These are phyloP conservation scores for Blastomyces percursus DNA, from an alignment of 2,329 filamentous ascomycete species.

Conservation along the genomic window DNA sequence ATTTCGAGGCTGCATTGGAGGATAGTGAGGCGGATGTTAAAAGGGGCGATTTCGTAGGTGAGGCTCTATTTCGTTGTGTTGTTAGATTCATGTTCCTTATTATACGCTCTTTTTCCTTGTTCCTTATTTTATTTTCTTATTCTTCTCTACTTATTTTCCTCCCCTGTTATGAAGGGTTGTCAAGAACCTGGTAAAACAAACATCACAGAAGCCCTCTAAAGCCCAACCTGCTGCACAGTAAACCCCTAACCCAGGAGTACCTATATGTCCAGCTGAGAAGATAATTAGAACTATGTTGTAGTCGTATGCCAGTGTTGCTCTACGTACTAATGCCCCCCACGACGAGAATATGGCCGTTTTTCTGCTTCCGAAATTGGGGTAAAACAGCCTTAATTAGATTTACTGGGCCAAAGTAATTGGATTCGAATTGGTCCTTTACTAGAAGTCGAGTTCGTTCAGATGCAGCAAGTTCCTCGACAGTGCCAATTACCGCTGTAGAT, in stretches of 20 bases:
- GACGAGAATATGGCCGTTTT: conserved; percentile 80
- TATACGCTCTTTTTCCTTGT: not conserved
- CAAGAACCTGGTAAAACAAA: conserved; percentile 18
- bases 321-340: conserved; percentile 65
- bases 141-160: not conserved
- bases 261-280: conserved; percentile 62
- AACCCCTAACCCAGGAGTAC: conserved; percentile 80
- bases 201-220: conserved; percentile 90
- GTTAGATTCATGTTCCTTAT: not conserved
- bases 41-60: conserved; percentile 91
- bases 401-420: conserved; percentile 88
- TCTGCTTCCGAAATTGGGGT: conserved; percentile 65
- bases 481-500: conserved; percentile 63
- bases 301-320: not conserved
- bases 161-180: not conserved
- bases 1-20: conserved; percentile 94
- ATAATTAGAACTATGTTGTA: conserved; percentile 1
- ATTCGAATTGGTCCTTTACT: conserved; percentile 84
- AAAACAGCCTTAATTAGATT: conserved; percentile 88
- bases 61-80: conserved; percentile 45
- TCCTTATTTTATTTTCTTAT: not conserved
- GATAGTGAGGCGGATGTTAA: conserved; percentile 93
- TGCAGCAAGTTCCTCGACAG: conserved; percentile 78
- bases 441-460: conserved; percentile 62
- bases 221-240: conserved; percentile 92